Base-by-base conservation (phyloP, 345 rosid species). In the Abelmoschus esculentus region DNA sequence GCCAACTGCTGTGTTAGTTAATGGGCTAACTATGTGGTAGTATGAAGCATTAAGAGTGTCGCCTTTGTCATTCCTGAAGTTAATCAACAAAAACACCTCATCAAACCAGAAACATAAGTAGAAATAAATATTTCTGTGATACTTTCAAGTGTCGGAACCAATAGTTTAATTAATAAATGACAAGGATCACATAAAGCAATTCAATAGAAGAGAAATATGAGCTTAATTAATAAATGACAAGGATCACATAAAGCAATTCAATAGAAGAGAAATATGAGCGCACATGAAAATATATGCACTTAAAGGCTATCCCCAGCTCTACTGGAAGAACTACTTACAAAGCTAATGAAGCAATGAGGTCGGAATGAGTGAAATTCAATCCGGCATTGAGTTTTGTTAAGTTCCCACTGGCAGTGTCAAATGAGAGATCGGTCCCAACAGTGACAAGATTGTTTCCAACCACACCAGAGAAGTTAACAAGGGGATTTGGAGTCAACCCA, bases 391-490 rank as follows among this genome's bases (percentile, higher is more conserved):
- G 80, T 55, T 92, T 90, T 29, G 89, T 90, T 66, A 96, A 83
- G 72, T 86, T 86, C 59, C 99, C 91, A 75, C 81, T 36, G 31
- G 88, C 86, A 9, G 92, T 89, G 74, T 96, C 89, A 70, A 92
- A 96, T 26, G 92, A 76, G 2, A 90, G 85, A 80, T 96, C 97
- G n/a, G 99, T 86, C 70, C 99, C 99, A 53, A 90, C 77, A 68
- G 96, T 77, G 71, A 89, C 36, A 29, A 46, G 14, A 36, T 76
- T 78, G 75, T 77, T 85, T 60, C 99, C 99, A 68, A 96, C 72
- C 67, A 92, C 98, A 58, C 97, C 91, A 36, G 99, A 85, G 82
- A 96, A 90, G 78, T 89, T 96, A 74, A 89, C 88, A 76, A 83
- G 28, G 3, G 99, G 99, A 77, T 57, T 90, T 59, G 90, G 89